Evolutionary conservation across 1,284 basidiomycete species (phyloP).

Genomic region (Rhizoctonia solani): DNA sequence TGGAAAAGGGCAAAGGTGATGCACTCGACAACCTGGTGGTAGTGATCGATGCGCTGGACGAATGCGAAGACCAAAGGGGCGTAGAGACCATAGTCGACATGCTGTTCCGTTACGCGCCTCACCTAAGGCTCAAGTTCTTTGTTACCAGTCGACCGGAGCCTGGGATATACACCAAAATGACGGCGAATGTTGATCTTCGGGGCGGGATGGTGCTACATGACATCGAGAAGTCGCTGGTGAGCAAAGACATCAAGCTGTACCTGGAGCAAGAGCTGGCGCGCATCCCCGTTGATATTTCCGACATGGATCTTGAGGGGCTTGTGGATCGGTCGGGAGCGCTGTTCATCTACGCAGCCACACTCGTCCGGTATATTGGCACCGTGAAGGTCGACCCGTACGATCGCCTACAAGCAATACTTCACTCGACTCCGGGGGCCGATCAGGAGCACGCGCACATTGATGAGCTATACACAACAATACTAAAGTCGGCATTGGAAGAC

Average conservation of each 20-base stretch:
- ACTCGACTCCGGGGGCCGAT: background rate
- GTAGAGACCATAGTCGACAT: background rate
- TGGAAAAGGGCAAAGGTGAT: too few species aligned
- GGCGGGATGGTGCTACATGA: too few species aligned
- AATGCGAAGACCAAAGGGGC: background rate
- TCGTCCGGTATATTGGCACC: background rate
- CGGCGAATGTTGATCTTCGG: background rate
- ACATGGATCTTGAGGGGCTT: background rate
- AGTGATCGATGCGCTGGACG: conserved; percentile 6
- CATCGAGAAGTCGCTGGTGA: background rate
- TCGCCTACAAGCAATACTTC: background rate
- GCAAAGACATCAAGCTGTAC: background rate
- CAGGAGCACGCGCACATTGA: background rate
- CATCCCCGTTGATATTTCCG: background rate
- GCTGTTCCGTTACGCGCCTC: background rate
- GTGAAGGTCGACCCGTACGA: background rate
- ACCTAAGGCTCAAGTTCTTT: background rate
- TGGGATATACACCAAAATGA: background rate
- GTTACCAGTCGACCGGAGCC: background rate
- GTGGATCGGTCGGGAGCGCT: too few species aligned
- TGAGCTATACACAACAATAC: background rate
- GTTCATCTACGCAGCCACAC: conserved; percentile 5
- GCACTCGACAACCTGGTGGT: background rate
- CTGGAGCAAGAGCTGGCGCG: background rate
- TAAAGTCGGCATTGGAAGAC: background rate